These are phyloP conservation scores for Cunninghamia lanceolata DNA, from an alignment of 75 land plant genomes.

Conservation along the genomic window DNA sequence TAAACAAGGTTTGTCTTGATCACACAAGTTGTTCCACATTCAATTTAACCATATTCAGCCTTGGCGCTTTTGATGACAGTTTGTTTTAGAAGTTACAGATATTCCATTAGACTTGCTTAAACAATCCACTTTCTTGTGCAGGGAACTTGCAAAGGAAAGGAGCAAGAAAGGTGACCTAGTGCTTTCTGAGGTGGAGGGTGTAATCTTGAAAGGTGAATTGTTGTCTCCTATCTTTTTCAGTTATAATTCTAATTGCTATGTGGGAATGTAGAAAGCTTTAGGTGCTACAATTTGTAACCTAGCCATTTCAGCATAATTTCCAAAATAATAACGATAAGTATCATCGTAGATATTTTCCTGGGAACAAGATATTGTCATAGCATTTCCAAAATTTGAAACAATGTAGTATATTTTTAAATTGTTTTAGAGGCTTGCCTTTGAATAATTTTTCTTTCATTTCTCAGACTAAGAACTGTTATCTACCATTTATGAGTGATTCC, in stretches of 20 bases:
- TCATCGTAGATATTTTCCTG: not conserved
- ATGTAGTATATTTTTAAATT: not conserved
- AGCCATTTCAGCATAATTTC: not conserved
- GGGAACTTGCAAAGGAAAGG: slow-evolving; percentile 75
- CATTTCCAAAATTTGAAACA: not conserved
- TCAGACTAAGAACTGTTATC: not conserved
- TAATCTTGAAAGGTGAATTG: slow-evolving; percentile 65
- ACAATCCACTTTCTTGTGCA: slow-evolving; percentile 19
- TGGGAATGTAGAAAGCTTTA: not conserved
- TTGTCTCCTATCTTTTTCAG: not conserved
- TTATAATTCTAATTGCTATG: not conserved
- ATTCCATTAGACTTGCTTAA: not conserved
- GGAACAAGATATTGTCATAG: not conserved
- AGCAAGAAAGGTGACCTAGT: slow-evolving; percentile 59
- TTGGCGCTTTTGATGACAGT: not conserved
- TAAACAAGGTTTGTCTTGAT: not conserved
- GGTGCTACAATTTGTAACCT: not conserved
- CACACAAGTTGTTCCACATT: not conserved
- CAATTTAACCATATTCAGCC: not conserved
- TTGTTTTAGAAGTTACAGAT: not conserved
- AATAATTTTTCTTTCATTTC: not conserved
- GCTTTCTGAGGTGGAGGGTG: slow-evolving; percentile 64
- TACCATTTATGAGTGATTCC: not conserved
- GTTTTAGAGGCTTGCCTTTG: not conserved
- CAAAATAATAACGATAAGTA: not conserved